phyloP scores from a whole-genome alignment of 2,329 filamentous ascomycete genomes.

The Hymenoscyphus infarciens region DNA sequence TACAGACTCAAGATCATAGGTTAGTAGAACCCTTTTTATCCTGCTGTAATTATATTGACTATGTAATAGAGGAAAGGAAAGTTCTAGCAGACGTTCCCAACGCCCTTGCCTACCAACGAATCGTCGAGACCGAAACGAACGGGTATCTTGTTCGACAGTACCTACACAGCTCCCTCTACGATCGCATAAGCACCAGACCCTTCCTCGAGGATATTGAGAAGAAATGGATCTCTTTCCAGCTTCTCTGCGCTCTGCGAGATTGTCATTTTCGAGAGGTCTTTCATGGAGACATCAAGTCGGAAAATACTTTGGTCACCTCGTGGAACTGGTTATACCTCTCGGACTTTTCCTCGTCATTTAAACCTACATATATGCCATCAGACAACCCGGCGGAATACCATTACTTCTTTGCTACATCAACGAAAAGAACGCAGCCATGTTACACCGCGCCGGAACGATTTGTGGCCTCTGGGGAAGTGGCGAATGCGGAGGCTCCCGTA shows the following conservation, averaged over 20 bases:
- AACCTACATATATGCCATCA: slow-evolving; percentile 88
- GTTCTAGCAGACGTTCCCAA: slow-evolving; percentile 82
- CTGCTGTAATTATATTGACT: not conserved
- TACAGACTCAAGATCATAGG: slow-evolving; percentile 75
- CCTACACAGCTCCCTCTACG: slow-evolving; percentile 94
- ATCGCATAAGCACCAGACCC: slow-evolving; percentile 91
- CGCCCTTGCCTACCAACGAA: slow-evolving; percentile 82
- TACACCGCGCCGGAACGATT: slow-evolving; percentile 95
- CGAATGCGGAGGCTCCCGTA: slow-evolving; percentile 59
- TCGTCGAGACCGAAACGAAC: slow-evolving; percentile 86
- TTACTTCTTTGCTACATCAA: slow-evolving; percentile 94
- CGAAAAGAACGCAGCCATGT: slow-evolving; percentile 71
- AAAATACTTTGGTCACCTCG: slow-evolving; percentile 93
- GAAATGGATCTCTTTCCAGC: slow-evolving; percentile 96
- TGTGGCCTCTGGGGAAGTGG: slow-evolving; percentile 63
- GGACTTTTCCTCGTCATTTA: slow-evolving; percentile 96
- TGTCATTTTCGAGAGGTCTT: slow-evolving; percentile 86
- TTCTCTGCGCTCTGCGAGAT: slow-evolving; percentile 87
- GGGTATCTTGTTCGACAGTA: slow-evolving; percentile 94
- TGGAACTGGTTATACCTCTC: slow-evolving; percentile 99
- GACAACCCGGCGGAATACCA: slow-evolving; percentile 97
- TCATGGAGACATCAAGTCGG: slow-evolving; percentile 97
- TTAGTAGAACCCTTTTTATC: slow-evolving; percentile 43
- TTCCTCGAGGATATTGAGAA: slow-evolving; percentile 98
- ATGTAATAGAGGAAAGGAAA: slow-evolving; percentile 66